Evolutionary conservation across 371 early-diverging fungal species (phyloP), one percentile per base, ranked within the genome.

Genomic region (Mucor mucedo): DNA sequence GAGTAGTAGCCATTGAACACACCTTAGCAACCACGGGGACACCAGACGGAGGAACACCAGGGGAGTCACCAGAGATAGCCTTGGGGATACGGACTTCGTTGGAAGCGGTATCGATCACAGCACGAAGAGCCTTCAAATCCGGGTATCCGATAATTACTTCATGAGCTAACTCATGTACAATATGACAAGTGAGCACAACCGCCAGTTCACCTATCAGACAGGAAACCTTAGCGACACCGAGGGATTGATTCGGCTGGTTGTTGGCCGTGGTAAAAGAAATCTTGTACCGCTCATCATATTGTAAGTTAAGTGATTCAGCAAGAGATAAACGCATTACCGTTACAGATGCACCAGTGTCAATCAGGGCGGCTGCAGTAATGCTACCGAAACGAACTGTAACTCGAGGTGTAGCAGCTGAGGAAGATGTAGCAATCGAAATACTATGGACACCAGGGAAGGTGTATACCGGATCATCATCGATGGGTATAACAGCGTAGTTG

Each of bases 301-400:
- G 4, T 28, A 49, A 11, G 5, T 55, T 39, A 14, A 49, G 45
- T 5, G 30, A 28, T 4, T 41, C 28, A 3, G 38, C 55, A 3
- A 62, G 13, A 5, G 33, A 29, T 11, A 33, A 7, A 0, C 32
- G 0, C 14, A 55, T 49, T 0, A 55, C 63, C 0, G 54, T 45
- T 2, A 62, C 35, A 29, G 21, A 49, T 3, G 63, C 56, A 57
- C 57, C 63, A 10, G 58, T 63, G 33, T 63, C 52, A 0, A 56
- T 28, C 1, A 63, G 52, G 3, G 57, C 63, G 3, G 35, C 5
- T 5, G 40, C 38, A 14, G 38, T 9, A 50, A 52, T 49, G 7
- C 39, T 39, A 32, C 47, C 29, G 4, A 42, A 4, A 5, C 42
- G 9, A 14, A 42, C 1, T 2, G 11, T 6, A 21, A 48, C 27